Base-by-base conservation (phyloP, 148 eudicot genomes). In the Cornus kousa region DNA sequence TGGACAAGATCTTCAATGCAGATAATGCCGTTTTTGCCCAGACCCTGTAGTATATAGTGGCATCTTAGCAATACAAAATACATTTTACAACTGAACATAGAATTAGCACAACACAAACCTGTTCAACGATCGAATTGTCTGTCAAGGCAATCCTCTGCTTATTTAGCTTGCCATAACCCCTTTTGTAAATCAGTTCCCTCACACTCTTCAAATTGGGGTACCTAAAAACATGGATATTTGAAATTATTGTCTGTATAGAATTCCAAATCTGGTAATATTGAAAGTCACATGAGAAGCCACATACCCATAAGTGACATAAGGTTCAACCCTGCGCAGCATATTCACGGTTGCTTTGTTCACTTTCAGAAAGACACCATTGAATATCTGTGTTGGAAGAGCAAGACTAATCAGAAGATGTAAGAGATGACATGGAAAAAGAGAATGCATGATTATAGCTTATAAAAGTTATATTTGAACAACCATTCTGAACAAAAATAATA, bases 281-380 rank as follows among this genome's bases (percentile, higher is more conserved):
- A 7, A 50, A 9, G 53, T 7, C 53, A 9, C 32, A 74, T 0
- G 24, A 64, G 2, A 7, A 37, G 3, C 7, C 64, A 50, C 67
- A 37, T 89, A 91, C 95, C 98, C 98, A 66, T 40, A 94, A 13
- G 98, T 94, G 35, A 94, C 98, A 77, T 89, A 94, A 24, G 98
- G 96, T 83, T 94, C 98, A 66, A 94, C 98, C 82, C 91, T 84
- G 88, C 88, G 94, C 79, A 94, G 82, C 98, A 94, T 94, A 82
- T 93, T 93, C 80, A 91, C 37, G 7, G 97, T 93, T 16, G 94
- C 94, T 79, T 88, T 90, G 90, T 94, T 92, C 39, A 90, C 93
- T 82, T 90, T 92, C 80, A 92, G 77, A 78, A 92, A 92, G 66
- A 94, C 98, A 33, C 97, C 97, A 65, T 94, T 94, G 83, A 94